Conservation (phyloP, 2,329 filamentous ascomycete species). For the Rutstroemia sydowiana region DNA sequence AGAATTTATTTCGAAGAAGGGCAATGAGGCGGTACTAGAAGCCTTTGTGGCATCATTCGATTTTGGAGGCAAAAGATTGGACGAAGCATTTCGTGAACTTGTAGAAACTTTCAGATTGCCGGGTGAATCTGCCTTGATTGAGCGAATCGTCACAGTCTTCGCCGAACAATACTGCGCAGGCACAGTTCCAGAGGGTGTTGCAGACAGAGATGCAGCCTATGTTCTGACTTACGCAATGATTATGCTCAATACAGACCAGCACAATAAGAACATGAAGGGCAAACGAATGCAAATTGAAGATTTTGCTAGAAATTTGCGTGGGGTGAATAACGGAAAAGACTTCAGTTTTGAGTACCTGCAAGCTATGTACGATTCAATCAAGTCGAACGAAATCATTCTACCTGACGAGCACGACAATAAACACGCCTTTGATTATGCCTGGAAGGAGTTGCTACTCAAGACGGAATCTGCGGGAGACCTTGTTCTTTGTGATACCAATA, state of each 20-base stretch:
- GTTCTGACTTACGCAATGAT: slow-evolving; percentile 94
- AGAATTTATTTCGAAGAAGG: slow-evolving; percentile 86
- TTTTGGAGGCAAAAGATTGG: slow-evolving; percentile 77
- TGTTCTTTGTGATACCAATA: slow-evolving; percentile 78
- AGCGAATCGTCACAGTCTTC: slow-evolving; percentile 83
- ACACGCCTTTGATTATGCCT: slow-evolving; percentile 93
- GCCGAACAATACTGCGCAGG: slow-evolving; percentile 74
- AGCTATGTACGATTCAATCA: slow-evolving; percentile 85
- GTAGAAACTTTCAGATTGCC: slow-evolving; percentile 89
- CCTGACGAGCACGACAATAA: slow-evolving; percentile 97
- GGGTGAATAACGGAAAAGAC: slow-evolving; percentile 78
- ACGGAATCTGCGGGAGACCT: slow-evolving; percentile 68
- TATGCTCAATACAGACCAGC: slow-evolving; percentile 94
- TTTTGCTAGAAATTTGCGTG: slow-evolving; percentile 83
- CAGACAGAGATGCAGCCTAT: slow-evolving; percentile 80
- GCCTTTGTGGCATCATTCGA: slow-evolving; percentile 85
- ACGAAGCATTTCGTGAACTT: slow-evolving; percentile 82
- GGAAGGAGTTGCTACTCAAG: slow-evolving; percentile 89
- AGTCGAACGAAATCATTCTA: slow-evolving; percentile 87
- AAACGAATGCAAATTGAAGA: slow-evolving; percentile 80
- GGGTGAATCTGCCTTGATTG: slow-evolving; percentile 87
- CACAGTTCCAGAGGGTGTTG: slow-evolving; percentile 64
- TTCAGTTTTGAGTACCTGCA: slow-evolving; percentile 79
- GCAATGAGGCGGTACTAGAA: slow-evolving; percentile 76
- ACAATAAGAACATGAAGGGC: slow-evolving; percentile 80